A percentile compares a stretch with the other conserved stretches of the same genome.
Conservation (phyloP, 1,284 basidiomycete species). For the Austropuccinia psidii region DNA sequence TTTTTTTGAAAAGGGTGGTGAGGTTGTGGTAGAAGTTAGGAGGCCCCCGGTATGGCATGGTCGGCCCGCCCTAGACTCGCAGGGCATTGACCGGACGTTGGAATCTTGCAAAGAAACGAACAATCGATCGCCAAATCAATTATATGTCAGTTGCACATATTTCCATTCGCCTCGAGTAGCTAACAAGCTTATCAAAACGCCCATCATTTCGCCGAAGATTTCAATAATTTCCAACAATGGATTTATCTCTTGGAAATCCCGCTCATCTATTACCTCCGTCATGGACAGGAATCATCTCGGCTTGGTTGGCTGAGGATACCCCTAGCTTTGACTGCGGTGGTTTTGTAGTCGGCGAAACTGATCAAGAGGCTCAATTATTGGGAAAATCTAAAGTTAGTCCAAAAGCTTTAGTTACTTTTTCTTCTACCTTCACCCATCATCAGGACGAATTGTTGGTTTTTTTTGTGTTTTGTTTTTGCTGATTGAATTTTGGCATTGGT, state of each 20-base stretch:
- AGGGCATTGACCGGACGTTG: too few relatives aligned
- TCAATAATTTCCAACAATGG: too few relatives aligned
- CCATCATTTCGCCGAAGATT: too few relatives aligned
- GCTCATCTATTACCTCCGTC: conserved; percentile 73
- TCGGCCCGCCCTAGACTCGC: too few relatives aligned
- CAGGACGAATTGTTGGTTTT: neutral
- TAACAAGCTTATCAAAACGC: too few relatives aligned
- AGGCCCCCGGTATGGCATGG: too few relatives aligned
- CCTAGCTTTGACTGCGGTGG: conserved; percentile 97
- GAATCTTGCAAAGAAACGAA: too few relatives aligned
- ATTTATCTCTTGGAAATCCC: conserved; percentile 38
- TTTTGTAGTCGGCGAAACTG: conserved; percentile 86
- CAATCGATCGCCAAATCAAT: too few relatives aligned
- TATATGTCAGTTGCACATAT: too few relatives aligned
- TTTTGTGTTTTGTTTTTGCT: neutral
- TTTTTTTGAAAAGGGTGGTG: too few relatives aligned
- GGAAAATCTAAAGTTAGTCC: conserved; percentile 60
- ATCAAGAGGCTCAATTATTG: conserved; percentile 76
- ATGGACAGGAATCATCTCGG: conserved; percentile 72
- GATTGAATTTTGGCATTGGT: neutral
- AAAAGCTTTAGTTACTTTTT: conserved; percentile 45
- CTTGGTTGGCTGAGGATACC: conserved; percentile 87
- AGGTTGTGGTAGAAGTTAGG: too few relatives aligned
- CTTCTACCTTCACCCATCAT: neutral
- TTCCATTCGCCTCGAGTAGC: too few relatives aligned